Conservation (phyloP, 805 yeast species). For the Saccharomyces jurei region DNA sequence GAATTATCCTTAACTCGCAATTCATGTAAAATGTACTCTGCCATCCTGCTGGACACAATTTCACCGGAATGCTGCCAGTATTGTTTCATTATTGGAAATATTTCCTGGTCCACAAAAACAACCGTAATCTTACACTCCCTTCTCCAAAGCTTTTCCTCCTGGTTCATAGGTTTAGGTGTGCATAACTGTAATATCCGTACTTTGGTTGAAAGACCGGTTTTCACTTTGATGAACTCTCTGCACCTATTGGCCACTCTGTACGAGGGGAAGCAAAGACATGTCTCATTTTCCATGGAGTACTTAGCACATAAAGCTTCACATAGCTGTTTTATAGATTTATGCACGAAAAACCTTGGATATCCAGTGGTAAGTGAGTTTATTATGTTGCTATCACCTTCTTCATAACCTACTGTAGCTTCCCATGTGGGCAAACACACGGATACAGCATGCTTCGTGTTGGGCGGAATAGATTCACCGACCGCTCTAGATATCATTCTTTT, state of each 20-base stretch:
- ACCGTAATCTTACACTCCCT: slow-evolving; percentile 66
- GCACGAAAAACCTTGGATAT: slow-evolving; percentile 53
- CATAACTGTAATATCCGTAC: slow-evolving; percentile 66
- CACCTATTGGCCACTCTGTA: slow-evolving; percentile 76
- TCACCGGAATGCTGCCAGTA: slow-evolving; percentile 98
- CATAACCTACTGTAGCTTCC: slow-evolving; percentile 89
- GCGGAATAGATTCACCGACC: slow-evolving; percentile 82
- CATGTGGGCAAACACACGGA: slow-evolving; percentile 93
- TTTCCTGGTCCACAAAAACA: slow-evolving; percentile 63
- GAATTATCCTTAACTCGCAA: slow-evolving; percentile 33
- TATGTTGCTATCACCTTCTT: slow-evolving; percentile 81
- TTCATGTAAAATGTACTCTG: slow-evolving; percentile 71
- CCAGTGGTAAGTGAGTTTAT: slow-evolving; percentile 73
- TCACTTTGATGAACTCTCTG: slow-evolving; percentile 60
- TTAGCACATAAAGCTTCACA: slow-evolving; percentile 47
- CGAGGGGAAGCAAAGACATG: slow-evolving; percentile 67
- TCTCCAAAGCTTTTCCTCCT: slow-evolving; percentile 50
- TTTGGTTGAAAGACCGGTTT: slow-evolving; percentile 16
- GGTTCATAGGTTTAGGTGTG: slow-evolving; percentile 56
- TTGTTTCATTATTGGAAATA: slow-evolving; percentile 59
- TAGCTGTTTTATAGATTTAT: slow-evolving; percentile 50
- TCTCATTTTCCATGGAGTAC: slow-evolving; percentile 76
- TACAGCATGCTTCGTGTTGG: slow-evolving; percentile 85
- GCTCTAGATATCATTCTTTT: slow-evolving; percentile 8
- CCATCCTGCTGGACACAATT: slow-evolving; percentile 86